Evolutionary conservation across 208 protist genomes (phyloP).

Genomic region (Trypanosoma cruzi): DNA sequence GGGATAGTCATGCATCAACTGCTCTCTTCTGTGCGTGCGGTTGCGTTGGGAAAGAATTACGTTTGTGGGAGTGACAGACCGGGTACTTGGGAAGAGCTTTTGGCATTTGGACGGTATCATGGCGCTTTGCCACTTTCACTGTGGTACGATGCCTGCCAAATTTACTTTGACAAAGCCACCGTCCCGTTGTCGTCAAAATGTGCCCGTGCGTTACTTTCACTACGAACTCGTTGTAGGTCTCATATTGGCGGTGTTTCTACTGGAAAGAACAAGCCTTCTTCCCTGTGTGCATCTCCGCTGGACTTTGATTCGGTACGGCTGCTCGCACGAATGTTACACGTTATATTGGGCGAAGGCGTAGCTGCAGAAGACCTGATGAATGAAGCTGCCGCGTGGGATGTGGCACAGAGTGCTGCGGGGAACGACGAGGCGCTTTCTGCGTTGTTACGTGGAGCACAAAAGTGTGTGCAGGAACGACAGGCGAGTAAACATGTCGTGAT

Average conservation of each 20-base stretch:
- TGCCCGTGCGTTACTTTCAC: constrained; percentile 9
- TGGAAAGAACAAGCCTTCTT: not conserved
- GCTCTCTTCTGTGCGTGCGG: constrained; percentile 22
- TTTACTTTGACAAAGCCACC: constrained; percentile 8
- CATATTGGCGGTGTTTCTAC: not conserved
- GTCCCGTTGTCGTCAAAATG: not conserved
- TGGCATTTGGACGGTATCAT: constrained; percentile 40
- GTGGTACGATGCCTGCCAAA: constrained; percentile 44
- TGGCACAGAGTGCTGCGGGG: not conserved
- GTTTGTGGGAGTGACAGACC: not conserved
- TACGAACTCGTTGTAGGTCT: constrained; percentile 14
- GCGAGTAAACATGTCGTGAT: constrained; percentile 1
- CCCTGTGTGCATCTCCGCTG: not conserved
- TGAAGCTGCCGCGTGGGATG: constrained; percentile 15
- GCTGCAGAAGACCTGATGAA: constrained; percentile 4
- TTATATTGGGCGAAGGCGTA: not conserved
- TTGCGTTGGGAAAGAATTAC: constrained; percentile 22
- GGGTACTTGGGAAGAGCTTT: constrained; percentile 39
- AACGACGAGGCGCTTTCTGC: not conserved
- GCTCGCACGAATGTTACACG: constrained; percentile 11
- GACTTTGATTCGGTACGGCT: constrained; percentile 17
- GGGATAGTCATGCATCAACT: constrained; percentile 42
- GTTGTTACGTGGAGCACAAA: constrained; percentile 2
- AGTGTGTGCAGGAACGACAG: constrained; percentile 5
- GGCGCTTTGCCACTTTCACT: constrained; percentile 35